phyloP scores from a whole-genome alignment of 148 eudicot species.

The Heliosperma pusillum region DNA sequence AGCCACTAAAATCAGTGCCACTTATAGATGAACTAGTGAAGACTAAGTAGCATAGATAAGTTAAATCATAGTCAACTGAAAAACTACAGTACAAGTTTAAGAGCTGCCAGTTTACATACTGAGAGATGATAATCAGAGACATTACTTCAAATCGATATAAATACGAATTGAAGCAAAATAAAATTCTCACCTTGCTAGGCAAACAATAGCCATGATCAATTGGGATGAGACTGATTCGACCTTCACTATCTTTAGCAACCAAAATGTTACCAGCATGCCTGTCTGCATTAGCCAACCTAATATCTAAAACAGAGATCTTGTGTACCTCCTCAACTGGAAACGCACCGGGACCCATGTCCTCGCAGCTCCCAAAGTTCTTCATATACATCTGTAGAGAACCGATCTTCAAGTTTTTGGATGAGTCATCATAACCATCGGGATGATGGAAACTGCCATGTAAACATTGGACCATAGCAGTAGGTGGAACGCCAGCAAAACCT shows the following conservation, averaged over 20 bases:
- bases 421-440: conserved; percentile 42
- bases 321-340: conserved; percentile 82
- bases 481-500: conserved; percentile 85
- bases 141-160: background rate
- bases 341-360: conserved; percentile 71
- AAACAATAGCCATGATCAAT: conserved; percentile 89
- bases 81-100: background rate
- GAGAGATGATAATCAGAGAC: background rate
- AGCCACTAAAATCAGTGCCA: background rate
- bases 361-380: conserved; percentile 73
- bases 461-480: conserved; percentile 70
- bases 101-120: background rate
- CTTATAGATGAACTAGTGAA: background rate
- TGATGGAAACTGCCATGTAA: conserved; percentile 51
- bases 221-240: conserved; percentile 49
- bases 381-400: conserved; percentile 75
- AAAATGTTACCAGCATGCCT: conserved; percentile 83
- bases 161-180: conserved; percentile 5
- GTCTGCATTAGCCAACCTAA: conserved; percentile 69
- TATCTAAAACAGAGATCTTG: conserved; percentile 66
- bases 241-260: conserved; percentile 40
- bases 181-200: conserved; percentile 54
- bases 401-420: conserved; percentile 39
- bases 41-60: background rate
- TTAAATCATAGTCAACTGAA: conserved; percentile 10